phyloP scores from a whole-genome alignment of 2,329 filamentous ascomycete genomes.

The Beauveria brongniartii region DNA sequence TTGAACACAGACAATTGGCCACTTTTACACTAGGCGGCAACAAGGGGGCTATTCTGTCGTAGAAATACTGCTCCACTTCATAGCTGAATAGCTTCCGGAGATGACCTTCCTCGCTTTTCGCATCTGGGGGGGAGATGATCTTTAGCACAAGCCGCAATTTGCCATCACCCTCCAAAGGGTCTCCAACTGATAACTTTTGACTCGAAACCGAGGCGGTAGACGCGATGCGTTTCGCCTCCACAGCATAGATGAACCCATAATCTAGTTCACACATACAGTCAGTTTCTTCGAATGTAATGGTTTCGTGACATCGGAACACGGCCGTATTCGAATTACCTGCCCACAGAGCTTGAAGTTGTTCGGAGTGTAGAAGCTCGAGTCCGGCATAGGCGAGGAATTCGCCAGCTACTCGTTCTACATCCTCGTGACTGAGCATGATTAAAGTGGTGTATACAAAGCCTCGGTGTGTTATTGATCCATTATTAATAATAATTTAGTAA shows the following conservation, averaged over 20 bases:
- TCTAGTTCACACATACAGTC: constrained; percentile 19
- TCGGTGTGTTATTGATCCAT: no score
- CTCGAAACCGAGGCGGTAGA: constrained; percentile 13
- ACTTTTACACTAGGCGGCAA: constrained; percentile 38
- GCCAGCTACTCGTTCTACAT: background rate
- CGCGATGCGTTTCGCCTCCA: constrained; percentile 33
- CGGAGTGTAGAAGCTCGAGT: constrained; percentile 31
- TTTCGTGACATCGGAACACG: no score
- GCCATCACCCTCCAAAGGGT: background rate
- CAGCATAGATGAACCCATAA: constrained; percentile 47
- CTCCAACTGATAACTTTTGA: background rate
- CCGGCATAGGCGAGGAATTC: constrained; percentile 29
- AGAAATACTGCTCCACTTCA: constrained; percentile 59
- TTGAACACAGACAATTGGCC: constrained; percentile 42
- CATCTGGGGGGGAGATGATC: constrained; percentile 45
- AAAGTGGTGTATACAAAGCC: background rate
- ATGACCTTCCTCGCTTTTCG: constrained; percentile 47
- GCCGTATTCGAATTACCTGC: constrained; percentile 19
- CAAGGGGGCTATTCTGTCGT: constrained; percentile 43
- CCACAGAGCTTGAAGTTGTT: constrained; percentile 37
- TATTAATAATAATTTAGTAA: no score
- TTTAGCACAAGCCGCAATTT: constrained; percentile 46
- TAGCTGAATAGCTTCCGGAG: constrained; percentile 59
- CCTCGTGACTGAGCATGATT: background rate
- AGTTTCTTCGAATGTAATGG: background rate